phyloP scores from a whole-genome alignment of 2,329 filamentous ascomycete species.

The Ceratocystis huliohia region DNA sequence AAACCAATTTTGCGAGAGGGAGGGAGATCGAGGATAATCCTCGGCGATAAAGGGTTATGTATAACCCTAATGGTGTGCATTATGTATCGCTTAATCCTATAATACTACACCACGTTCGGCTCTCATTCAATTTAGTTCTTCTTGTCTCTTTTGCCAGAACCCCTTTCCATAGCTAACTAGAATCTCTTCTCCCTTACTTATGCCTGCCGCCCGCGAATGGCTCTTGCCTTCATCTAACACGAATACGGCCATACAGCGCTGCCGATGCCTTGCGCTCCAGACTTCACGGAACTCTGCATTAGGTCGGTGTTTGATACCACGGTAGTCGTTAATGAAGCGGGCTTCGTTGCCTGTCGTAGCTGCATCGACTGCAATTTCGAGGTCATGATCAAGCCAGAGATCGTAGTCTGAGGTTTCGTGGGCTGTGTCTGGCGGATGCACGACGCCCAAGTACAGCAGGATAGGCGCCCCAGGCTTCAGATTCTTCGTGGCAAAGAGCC shows the following conservation, averaged over 20 bases:
- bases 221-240: constrained; percentile 37
- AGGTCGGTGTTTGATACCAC: constrained; percentile 41
- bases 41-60: neutral
- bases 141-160: constrained; percentile 37
- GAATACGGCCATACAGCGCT: constrained; percentile 47
- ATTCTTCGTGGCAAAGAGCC: constrained; percentile 45
- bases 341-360: constrained; percentile 48
- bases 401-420: constrained; percentile 45
- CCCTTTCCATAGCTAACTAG: constrained; percentile 56
- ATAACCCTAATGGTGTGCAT: neutral
- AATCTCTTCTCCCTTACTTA: constrained; percentile 50
- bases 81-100: neutral
- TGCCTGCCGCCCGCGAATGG: constrained; percentile 26
- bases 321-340: constrained; percentile 54
- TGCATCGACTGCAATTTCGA: constrained; percentile 48
- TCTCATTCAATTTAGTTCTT: neutral
- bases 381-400: constrained; percentile 47
- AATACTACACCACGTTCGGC: neutral
- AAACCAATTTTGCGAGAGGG: constrained; percentile 8
- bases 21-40: neutral
- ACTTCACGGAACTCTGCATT: constrained; percentile 49
- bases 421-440: constrained; percentile 34
- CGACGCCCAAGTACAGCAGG: constrained; percentile 48
- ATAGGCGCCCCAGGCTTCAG: constrained; percentile 44
- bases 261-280: constrained; percentile 40